Percentiles rank a stretch among this genome's conserved stretches.
These are phyloP conservation scores for Syncephalastrum contaminatum DNA, from an alignment of 371 early-diverging fungal genomes.

Conservation along the genomic window DNA sequence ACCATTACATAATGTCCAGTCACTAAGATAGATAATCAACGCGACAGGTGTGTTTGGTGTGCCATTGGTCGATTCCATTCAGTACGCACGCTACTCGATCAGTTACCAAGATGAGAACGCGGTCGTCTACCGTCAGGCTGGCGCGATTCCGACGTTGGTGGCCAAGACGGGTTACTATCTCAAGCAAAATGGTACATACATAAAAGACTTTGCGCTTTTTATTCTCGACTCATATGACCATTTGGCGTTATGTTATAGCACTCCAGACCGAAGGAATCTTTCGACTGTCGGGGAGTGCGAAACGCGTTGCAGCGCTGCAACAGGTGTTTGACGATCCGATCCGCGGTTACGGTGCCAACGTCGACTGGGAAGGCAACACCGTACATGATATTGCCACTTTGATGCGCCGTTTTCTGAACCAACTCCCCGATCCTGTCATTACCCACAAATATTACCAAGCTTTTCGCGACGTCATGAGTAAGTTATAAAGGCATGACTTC, in stretches of 20 bases:
- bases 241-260: constrained; percentile 7
- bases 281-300: constrained; percentile 39
- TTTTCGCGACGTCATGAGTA: constrained; percentile 54
- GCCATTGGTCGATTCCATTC: constrained; percentile 19
- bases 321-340: constrained; percentile 55
- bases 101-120: constrained; percentile 25
- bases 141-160: constrained; percentile 45
- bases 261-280: constrained; percentile 23
- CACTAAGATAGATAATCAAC: too few species aligned
- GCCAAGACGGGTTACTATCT: constrained; percentile 48
- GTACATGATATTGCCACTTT: constrained; percentile 66
- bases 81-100: constrained; percentile 23
- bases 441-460: constrained; percentile 48
- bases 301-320: constrained; percentile 60
- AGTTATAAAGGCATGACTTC: constrained; percentile 4
- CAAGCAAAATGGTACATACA: constrained; percentile 40
- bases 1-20: too few species aligned
- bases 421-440: constrained; percentile 67
- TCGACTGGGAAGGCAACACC: constrained; percentile 61
- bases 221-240: not conserved
- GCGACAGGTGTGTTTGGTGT: constrained; percentile 23
- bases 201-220: not conserved
- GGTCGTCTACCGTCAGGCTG: constrained; percentile 20
- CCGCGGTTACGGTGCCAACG: constrained; percentile 56
- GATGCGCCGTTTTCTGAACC: constrained; percentile 57